A percentile compares a stretch with the other conserved stretches of the same genome.
Conservation (phyloP, 495 filamentous ascomycete genomes). For the Aspergillus taichungensis region DNA sequence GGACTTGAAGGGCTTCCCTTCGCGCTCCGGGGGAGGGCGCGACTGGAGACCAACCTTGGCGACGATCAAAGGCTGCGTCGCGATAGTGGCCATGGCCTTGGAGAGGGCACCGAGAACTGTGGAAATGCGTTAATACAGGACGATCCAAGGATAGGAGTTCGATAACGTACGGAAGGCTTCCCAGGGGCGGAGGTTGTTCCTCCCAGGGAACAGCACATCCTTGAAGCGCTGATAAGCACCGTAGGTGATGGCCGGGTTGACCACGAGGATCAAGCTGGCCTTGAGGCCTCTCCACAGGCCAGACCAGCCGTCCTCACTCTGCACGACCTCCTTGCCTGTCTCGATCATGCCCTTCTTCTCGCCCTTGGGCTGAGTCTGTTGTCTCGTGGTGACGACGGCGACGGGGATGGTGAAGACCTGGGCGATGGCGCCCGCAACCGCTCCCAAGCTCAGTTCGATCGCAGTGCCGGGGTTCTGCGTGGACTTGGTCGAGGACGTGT, state of each 20-base stretch:
- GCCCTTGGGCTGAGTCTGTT: slow-evolving; percentile 81
- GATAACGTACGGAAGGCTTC: slow-evolving; percentile 78
- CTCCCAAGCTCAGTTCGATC: slow-evolving; percentile 78
- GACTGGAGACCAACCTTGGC: slow-evolving; percentile 97
- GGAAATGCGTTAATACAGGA: background rate
- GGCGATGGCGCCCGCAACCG: slow-evolving; percentile 79
- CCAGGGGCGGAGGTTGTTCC: slow-evolving; percentile 66
- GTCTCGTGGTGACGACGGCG: slow-evolving; percentile 87
- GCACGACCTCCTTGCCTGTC: slow-evolving; percentile 79
- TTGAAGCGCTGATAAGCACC: slow-evolving; percentile 91
- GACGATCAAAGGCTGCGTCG: slow-evolving; percentile 92
- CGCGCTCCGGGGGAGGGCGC: slow-evolving; percentile 69
- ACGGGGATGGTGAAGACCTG: slow-evolving; percentile 97
- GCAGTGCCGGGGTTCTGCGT: slow-evolving; percentile 66
- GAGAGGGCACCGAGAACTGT: slow-evolving; percentile 86
- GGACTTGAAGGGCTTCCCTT: slow-evolving; percentile 90
- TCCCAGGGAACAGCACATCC: slow-evolving; percentile 68
- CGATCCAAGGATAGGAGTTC: too few species aligned
- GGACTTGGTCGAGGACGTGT: slow-evolving; percentile 58
- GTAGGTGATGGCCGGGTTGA: slow-evolving; percentile 97
- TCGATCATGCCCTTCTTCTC: slow-evolving; percentile 83
- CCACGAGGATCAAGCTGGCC: slow-evolving; percentile 90
- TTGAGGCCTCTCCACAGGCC: slow-evolving; percentile 95
- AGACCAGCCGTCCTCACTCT: slow-evolving; percentile 80
- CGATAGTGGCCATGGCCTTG: slow-evolving; percentile 85